Evolutionary conservation across 2,329 filamentous ascomycete genomes (phyloP), one percentile per base, ranked within the genome.

Genomic region (Fusarium duplospermum): DNA sequence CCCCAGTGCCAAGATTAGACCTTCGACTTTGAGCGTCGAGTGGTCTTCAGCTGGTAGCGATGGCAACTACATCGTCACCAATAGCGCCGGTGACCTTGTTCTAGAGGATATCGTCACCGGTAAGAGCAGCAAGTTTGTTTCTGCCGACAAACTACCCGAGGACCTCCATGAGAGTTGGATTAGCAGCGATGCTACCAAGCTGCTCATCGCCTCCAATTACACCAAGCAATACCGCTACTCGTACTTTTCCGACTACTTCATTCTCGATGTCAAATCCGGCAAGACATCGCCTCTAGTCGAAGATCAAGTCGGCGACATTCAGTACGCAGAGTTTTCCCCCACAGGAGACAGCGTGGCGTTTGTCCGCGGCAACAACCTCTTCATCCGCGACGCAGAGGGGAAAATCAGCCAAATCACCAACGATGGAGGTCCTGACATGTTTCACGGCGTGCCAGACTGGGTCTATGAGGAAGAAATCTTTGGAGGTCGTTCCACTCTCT

Each of bases 381-480:
- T 87, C 80, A 79, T 93, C 62, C 77, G 78, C 31, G 70, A 79
- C 2, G 24, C 6, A 0, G 89, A 87, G 0, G 89, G 89, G 31
- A 83, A 86, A 4, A 82, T 89, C 16, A 85, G 84, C 3, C 89
- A 89, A 58, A 87, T 92, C 69, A 93, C 91, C 14, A 81, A 82
- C 0, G 86, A 92, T 72, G 91, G 90, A 13, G 86, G 89, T 0
- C 87, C 89, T 0, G 89, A 92, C 77, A 82, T 87, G 74, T 93
- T 92, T 82, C 89, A 92, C 68, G 90, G 85, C 6, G 86, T 92
- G 1, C 90, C 90, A 0, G 91, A 92, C 76, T 93, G 96, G 96
- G 96, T 98, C 0, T 97, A 97, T 76, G 94, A 96, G 80, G 86
- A 87, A 68, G 83, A 84, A 66, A 81, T 84, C 4, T 93, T 98